These are phyloP conservation scores for Papilionanthe hybrid DNA, from an alignment of 116 monocot species.

Conservation along the genomic window DNA sequence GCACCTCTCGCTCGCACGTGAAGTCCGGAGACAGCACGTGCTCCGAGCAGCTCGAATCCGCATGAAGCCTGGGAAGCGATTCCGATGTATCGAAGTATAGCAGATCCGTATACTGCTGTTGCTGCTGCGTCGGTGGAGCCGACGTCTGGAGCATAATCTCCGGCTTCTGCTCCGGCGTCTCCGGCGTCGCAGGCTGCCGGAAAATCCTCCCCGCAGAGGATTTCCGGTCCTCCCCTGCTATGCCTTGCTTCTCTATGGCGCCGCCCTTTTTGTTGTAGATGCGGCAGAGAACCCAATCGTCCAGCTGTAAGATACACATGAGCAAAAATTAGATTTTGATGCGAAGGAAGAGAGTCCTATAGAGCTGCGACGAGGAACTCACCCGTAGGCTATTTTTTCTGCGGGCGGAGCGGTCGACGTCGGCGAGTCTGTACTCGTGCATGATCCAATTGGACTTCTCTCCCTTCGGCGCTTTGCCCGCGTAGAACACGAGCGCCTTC, in stretches of 20 bases:
- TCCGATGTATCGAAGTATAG: slow-evolving; percentile 39
- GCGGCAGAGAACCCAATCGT: slow-evolving; percentile 81
- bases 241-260: slow-evolving; percentile 17
- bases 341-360: too few relatives aligned
- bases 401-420: slow-evolving; percentile 52
- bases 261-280: slow-evolving; percentile 76
- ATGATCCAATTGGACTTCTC: slow-evolving; percentile 74
- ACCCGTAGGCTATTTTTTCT: slow-evolving; percentile 40
- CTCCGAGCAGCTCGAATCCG: slow-evolving; percentile 54
- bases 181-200: slow-evolving; percentile 4
- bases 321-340: too few relatives aligned
- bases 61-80: slow-evolving; percentile 28
- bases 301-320: slow-evolving; percentile 52
- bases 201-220: background rate
- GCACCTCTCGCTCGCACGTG: slow-evolving; percentile 44
- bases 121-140: background rate
- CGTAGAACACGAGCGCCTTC: slow-evolving; percentile 66
- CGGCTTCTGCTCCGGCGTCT: slow-evolving; percentile 6
- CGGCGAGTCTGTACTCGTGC: slow-evolving; percentile 69
- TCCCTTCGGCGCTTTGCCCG: slow-evolving; percentile 57
- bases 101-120: slow-evolving; percentile 10
- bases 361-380: too few relatives aligned
- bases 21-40: slow-evolving; percentile 47
- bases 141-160: slow-evolving; percentile 13
- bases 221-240: slow-evolving; percentile 6